Evolutionary conservation across 2,329 filamentous ascomycete genomes (phyloP).

Genomic region (Sporothrix dimorphospora): DNA sequence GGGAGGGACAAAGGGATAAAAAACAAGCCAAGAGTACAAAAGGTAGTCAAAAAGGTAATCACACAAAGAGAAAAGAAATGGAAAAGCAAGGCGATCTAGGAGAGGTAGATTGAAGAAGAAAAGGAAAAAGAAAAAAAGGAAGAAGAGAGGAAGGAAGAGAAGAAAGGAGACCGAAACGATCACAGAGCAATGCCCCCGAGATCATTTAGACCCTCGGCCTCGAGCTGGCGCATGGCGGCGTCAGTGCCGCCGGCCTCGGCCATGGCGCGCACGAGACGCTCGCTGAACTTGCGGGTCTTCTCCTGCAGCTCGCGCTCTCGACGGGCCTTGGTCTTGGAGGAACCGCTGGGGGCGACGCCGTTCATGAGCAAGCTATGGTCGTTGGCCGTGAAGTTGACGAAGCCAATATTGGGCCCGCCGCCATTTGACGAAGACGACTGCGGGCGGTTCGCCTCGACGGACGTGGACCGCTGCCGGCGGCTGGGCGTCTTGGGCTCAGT

Average conservation of each 20-base stretch:
- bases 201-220: constrained; percentile 22
- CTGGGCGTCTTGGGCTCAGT: constrained; percentile 24
- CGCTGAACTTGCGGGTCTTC: constrained; percentile 67
- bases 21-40: not conserved
- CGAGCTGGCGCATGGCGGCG: constrained; percentile 47
- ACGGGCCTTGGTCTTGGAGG: constrained; percentile 90
- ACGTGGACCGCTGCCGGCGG: constrained; percentile 24
- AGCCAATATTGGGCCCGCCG: constrained; percentile 53
- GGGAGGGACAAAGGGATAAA: not conserved
- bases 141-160: not conserved
- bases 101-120: constrained; percentile 13
- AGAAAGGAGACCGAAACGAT: not conserved
- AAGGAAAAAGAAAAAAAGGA: not conserved
- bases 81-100: not conserved
- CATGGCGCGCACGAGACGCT: constrained; percentile 70
- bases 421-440: not conserved
- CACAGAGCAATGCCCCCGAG: constrained; percentile 8
- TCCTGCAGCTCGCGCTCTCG: constrained; percentile 87
- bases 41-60: not conserved
- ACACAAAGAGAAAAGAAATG: constrained; percentile 4
- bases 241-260: constrained; percentile 69
- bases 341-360: constrained; percentile 89
- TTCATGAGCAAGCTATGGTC: constrained; percentile 80
- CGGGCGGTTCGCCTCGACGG: constrained; percentile 21
- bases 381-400: constrained; percentile 87